Conservation (phyloP, 495 filamentous ascomycete species). For the Usnea hakonensis region DNA sequence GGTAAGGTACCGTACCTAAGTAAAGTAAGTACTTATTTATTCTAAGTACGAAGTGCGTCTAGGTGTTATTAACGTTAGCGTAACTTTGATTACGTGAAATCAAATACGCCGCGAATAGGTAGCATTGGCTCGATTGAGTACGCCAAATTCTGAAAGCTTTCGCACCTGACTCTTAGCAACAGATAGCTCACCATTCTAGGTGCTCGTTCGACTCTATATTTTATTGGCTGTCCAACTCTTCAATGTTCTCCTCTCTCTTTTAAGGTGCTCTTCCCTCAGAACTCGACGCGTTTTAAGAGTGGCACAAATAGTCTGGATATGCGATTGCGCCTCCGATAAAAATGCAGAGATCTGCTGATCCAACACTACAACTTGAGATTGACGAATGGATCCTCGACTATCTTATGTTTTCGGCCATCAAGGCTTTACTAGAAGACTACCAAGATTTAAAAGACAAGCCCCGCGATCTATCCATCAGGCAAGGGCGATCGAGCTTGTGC, state of each 20-base stretch:
- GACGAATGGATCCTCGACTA: slow-evolving; percentile 51
- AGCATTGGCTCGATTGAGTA: no score
- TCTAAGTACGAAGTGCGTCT: no score
- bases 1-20: no score
- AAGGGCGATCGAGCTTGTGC: slow-evolving; percentile 8
- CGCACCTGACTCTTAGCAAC: no score
- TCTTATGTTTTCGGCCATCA: slow-evolving; percentile 38
- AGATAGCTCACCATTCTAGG: no score
- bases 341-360: slow-evolving; percentile 20
- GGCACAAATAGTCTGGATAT: background rate
- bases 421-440: slow-evolving; percentile 25
- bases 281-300: background rate
- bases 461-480: background rate
- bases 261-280: background rate
- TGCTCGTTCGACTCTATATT: no score
- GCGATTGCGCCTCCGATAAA: background rate
- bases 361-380: slow-evolving; percentile 31
- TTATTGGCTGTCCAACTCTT: no score
- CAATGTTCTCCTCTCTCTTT: background rate
- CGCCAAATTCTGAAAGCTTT: no score
- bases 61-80: no score
- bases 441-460: background rate
- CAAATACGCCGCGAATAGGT: no score
- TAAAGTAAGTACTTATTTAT: no score
- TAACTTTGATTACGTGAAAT: no score